Evolutionary conservation across 1,139 yeast species (phyloP).

Genomic region (Suhomyces chickasaworum): DNA sequence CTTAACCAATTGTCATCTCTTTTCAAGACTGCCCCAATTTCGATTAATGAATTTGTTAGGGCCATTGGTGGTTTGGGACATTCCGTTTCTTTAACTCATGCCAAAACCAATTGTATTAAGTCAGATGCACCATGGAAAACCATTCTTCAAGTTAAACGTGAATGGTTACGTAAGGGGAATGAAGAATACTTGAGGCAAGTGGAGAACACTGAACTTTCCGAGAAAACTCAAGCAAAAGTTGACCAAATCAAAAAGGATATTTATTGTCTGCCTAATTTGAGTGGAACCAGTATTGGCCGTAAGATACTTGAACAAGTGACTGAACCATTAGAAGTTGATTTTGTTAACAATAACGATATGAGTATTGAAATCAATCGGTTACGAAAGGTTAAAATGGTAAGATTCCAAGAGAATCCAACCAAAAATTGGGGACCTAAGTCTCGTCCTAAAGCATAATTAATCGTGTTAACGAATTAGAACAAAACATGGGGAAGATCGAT

Average conservation of each 20-base stretch:
- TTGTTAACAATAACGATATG: constrained; percentile 51
- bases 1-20: constrained; percentile 76
- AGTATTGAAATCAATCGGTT: constrained; percentile 58
- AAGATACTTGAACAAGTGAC: constrained; percentile 50
- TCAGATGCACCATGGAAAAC: constrained; percentile 87
- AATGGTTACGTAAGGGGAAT: constrained; percentile 59
- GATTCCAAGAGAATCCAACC: constrained; percentile 89
- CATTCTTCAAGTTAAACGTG: constrained; percentile 69
- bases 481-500: neutral
- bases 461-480: neutral
- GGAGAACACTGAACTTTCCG: constrained; percentile 31
- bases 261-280: constrained; percentile 37
- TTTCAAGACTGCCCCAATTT: constrained; percentile 81
- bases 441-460: constrained; percentile 43
- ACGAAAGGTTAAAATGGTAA: constrained; percentile 75
- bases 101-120: constrained; percentile 80
- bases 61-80: constrained; percentile 89
- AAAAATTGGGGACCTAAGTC: constrained; percentile 97
- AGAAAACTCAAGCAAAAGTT: constrained; percentile 25
- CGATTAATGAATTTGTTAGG: constrained; percentile 67
- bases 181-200: constrained; percentile 26
- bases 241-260: constrained; percentile 31
- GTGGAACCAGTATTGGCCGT: constrained; percentile 57
- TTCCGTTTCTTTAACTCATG: constrained; percentile 83
- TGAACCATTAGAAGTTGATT: constrained; percentile 47